Evolutionary conservation across 2,329 filamentous ascomycete genomes (phyloP).

Genomic region (Trichoderma arundinaceum): DNA sequence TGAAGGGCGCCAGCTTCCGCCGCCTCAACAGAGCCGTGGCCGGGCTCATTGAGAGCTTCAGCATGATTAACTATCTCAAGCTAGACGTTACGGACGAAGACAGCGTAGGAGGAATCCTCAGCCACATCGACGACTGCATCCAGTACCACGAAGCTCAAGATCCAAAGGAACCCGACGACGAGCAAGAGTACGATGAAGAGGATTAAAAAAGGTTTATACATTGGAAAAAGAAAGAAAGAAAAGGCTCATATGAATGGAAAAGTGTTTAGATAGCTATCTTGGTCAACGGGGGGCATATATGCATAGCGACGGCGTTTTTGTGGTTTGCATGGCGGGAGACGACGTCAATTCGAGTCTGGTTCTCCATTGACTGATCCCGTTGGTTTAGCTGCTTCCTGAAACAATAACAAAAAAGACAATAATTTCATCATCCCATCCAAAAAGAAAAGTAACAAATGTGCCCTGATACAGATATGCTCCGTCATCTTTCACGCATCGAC

Average conservation of each 20-base stretch:
- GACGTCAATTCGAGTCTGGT: slow-evolving; percentile 26
- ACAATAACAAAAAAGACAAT: not conserved
- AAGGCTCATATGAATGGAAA: slow-evolving; percentile 30
- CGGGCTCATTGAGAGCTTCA: slow-evolving; percentile 92
- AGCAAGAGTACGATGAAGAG: slow-evolving; percentile 51
- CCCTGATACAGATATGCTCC: not conserved
- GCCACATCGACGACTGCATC: slow-evolving; percentile 92
- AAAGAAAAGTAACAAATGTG: not conserved
- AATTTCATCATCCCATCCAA: slow-evolving; percentile 12
- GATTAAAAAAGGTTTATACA: slow-evolving; percentile 32
- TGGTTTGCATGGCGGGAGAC: slow-evolving; percentile 28
- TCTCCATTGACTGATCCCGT: slow-evolving; percentile 31
- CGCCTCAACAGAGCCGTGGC: slow-evolving; percentile 87
- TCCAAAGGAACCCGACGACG: slow-evolving; percentile 78
- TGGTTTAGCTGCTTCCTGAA: slow-evolving; percentile 1
- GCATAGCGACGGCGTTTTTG: slow-evolving; percentile 53
- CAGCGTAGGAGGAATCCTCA: slow-evolving; percentile 81
- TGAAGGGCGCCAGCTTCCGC: slow-evolving; percentile 82
- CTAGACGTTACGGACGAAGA: slow-evolving; percentile 91
- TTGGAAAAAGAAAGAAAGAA: slow-evolving; percentile 31
- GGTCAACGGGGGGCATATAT: slow-evolving; percentile 17
- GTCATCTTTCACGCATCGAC: not conserved
- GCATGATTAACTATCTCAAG: slow-evolving; percentile 95
- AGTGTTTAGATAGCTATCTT: not conserved
- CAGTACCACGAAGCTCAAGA: slow-evolving; percentile 94